Percentiles rank a stretch among this genome's conserved stretches.
These are phyloP conservation scores for Chaetomium strumarium DNA, from an alignment of 2,329 filamentous ascomycete species.

Conservation along the genomic window DNA sequence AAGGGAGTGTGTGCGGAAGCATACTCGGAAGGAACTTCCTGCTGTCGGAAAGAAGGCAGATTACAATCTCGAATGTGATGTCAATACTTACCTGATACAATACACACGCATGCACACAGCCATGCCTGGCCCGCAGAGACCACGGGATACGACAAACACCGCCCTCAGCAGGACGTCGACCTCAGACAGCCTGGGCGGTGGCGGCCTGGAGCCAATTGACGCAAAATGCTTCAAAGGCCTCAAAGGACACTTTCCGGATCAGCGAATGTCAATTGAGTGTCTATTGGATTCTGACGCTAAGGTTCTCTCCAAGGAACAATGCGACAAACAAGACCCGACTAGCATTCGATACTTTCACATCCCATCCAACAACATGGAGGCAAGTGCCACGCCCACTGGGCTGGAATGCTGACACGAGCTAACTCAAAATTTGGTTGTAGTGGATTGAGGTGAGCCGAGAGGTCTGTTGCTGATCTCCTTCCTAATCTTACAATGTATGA, in stretches of 20 bases:
- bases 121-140: not conserved
- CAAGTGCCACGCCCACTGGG: not conserved
- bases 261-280: slow-evolving; percentile 8
- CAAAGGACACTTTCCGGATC: slow-evolving; percentile 14
- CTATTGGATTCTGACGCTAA: not conserved
- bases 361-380: slow-evolving; percentile 19
- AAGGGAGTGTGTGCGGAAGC: not conserved
- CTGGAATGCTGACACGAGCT: slow-evolving; percentile 4
- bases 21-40: too few relatives aligned
- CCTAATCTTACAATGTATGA: not conserved
- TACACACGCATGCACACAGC: not conserved
- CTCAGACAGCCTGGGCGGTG: not conserved
- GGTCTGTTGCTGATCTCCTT: not conserved
- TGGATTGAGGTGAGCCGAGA: not conserved
- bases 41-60: not conserved
- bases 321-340: slow-evolving; percentile 4
- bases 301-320: slow-evolving; percentile 5
- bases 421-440: not conserved
- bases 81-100: slow-evolving; percentile 20
- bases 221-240: slow-evolving; percentile 4
- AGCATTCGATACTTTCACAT: slow-evolving; percentile 18
- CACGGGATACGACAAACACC: too few relatives aligned
- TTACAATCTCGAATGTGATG: slow-evolving; percentile 14
- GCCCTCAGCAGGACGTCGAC: not conserved
- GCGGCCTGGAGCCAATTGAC: slow-evolving; percentile 2